phyloP scores from a whole-genome alignment of 2,329 filamentous ascomycete species.

The Xylariaceae sp. region DNA sequence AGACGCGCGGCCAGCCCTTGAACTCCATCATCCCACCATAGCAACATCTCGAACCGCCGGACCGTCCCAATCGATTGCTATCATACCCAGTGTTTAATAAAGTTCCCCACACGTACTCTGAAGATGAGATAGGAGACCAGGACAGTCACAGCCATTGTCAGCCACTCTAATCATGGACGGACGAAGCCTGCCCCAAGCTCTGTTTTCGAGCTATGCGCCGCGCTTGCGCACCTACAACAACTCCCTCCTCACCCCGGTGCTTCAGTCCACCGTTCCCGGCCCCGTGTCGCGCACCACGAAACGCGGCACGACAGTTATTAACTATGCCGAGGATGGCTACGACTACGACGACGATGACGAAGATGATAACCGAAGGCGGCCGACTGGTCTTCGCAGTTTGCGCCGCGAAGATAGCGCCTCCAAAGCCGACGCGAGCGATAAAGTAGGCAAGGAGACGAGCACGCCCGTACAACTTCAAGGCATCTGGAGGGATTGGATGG shows the following conservation, averaged over 20 bases:
- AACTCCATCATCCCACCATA: too few species aligned
- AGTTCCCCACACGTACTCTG: too few species aligned
- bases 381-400: conserved; percentile 77
- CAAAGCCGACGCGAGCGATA: conserved; percentile 62
- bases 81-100: too few species aligned
- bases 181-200: conserved; percentile 66
- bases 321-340: conserved; percentile 94
- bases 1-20: too few species aligned
- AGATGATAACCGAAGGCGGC: conserved; percentile 69
- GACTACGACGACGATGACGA: conserved; percentile 73
- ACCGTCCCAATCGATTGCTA: too few species aligned
- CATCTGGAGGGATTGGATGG: conserved; percentile 95
- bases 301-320: conserved; percentile 91
- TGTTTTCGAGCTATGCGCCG: conserved; percentile 86
- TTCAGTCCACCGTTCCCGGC: conserved; percentile 62
- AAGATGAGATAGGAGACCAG: conserved; percentile 4
- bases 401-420: conserved; percentile 67
- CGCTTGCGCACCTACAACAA: conserved; percentile 88
- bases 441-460: conserved; percentile 75
- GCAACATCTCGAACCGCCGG: too few species aligned
- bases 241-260: conserved; percentile 79
- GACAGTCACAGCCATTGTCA: conserved; percentile 1
- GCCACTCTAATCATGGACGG: conserved; percentile 43
- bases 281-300: conserved; percentile 83
- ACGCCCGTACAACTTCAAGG: conserved; percentile 79